phyloP scores from a whole-genome alignment of 75 land plant genomes.

The Picea sitchensis region DNA sequence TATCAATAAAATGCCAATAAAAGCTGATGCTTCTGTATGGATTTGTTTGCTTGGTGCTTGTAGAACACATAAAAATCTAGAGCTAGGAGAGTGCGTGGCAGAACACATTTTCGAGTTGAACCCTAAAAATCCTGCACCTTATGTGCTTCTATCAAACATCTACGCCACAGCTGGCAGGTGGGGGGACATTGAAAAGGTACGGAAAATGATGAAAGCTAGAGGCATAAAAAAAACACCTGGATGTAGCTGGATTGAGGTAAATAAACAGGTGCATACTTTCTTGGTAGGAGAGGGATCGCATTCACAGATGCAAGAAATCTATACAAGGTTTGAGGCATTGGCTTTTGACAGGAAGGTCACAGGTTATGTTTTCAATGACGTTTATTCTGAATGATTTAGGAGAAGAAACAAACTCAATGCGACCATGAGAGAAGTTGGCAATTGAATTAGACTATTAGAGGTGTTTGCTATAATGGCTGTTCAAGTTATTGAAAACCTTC shows the following conservation, averaged over 20 bases:
- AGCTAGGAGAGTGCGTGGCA: slow-evolving; percentile 5
- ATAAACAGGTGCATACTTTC: slow-evolving; percentile 8
- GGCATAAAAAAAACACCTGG: slow-evolving; percentile 5
- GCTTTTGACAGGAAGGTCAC: background rate
- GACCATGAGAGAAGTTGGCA: background rate
- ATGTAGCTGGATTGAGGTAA: slow-evolving; percentile 6
- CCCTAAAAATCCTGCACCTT: slow-evolving; percentile 4
- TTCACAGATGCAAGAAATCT: background rate
- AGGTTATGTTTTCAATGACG: background rate
- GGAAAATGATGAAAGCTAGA: slow-evolving; percentile 8
- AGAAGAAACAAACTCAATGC: background rate
- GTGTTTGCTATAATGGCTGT: background rate
- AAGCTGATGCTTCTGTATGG: slow-evolving; percentile 1
- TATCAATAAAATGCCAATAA: slow-evolving; percentile 8
- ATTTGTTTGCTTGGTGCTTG: slow-evolving; percentile 12
- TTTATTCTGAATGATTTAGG: background rate
- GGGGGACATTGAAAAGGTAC: background rate
- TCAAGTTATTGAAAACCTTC: background rate
- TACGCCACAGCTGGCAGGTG: slow-evolving; percentile 6
- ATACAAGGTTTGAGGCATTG: background rate
- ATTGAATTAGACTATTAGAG: background rate
- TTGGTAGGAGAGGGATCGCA: background rate
- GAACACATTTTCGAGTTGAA: slow-evolving; percentile 11
- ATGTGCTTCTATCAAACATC: slow-evolving; percentile 3
- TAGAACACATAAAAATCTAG: slow-evolving; percentile 4